Conservation (phyloP, 2,329 filamentous ascomycete species). For the Calycina marina region DNA sequence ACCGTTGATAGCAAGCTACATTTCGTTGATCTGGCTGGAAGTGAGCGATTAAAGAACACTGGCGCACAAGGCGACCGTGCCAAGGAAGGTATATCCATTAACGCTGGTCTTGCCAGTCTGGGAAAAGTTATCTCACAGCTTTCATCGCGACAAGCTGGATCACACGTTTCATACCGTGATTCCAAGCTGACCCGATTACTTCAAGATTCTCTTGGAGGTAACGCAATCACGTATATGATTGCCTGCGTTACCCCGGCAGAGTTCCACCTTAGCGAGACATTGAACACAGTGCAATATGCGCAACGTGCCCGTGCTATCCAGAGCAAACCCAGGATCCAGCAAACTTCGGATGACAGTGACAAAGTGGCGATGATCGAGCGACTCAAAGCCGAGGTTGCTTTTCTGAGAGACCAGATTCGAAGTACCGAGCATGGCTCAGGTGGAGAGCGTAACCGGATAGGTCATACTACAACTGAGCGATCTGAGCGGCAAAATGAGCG, state of each 20-base stretch:
- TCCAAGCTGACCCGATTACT: constrained; percentile 91
- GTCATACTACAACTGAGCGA: constrained; percentile 47
- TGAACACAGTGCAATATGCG: constrained; percentile 96
- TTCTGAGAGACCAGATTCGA: constrained; percentile 84
- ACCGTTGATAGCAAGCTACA: constrained; percentile 97
- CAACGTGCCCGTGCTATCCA: constrained; percentile 93
- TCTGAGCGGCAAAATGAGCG: constrained; percentile 68
- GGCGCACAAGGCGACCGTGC: constrained; percentile 88
- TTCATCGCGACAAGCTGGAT: constrained; percentile 72
- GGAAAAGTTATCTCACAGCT: constrained; percentile 98
- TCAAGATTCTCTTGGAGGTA: constrained; percentile 91
- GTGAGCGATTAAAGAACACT: constrained; percentile 93
- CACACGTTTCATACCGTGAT: constrained; percentile 94
- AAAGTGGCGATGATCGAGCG: constrained; percentile 90
- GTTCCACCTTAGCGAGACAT: constrained; percentile 91
- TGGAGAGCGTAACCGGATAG: constrained; percentile 28
- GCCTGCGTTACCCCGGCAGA: constrained; percentile 94
- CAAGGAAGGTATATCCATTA: constrained; percentile 95
- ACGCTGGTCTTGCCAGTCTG: constrained; percentile 82
- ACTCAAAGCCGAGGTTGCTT: constrained; percentile 83
- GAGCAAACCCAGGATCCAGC: constrained; percentile 92
- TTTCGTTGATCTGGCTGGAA: constrained; percentile 94
- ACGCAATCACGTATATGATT: constrained; percentile 98
- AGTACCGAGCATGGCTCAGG: constrained; percentile 53
- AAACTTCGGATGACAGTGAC: constrained; percentile 75